Evolutionary conservation across 176 grass and related monocot genomes (phyloP), one percentile per base, ranked within the genome.

Genomic region (Oropetium thomaeum): DNA sequence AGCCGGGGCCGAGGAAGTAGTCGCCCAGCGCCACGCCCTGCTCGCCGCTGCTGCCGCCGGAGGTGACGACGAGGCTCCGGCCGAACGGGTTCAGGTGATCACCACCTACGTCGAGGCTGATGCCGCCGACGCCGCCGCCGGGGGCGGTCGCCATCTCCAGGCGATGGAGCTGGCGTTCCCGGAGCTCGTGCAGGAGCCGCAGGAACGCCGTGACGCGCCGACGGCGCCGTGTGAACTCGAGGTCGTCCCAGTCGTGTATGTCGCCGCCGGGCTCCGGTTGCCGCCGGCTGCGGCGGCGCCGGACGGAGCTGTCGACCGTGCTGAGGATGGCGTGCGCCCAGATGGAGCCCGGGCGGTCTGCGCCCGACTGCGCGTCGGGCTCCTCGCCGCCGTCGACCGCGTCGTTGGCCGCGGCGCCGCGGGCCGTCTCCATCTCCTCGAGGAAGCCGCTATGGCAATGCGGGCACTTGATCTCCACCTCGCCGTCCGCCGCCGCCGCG

Each of bases 361-460:
- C 48, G 59, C 47, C 32, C 10, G 71, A 28, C 23, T 91, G 76
- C 3, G 31, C 47, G 4, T 71, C 22, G 12, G 66, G 4, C 65
- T 69, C 71, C 34, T 42, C 35, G 27, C 2, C 48, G 5, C 67
- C 39, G 30, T 8, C 48, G 4, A 48, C 17, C 39, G 7, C 53
- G 33, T 8, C 61, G 20, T 8, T 20, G 10, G n/a, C 19, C 6
- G 54, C 68, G 26, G 43, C 70, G 55, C 62, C n/a, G 58, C 83
- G 75, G 49, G 76, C 81, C 74, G 86, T 89, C 77, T 93, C 81
- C 67, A 97, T 86, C 66, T 97, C 86, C 70, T 97, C 95, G 25
- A 97, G 73, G 82, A 97, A 97, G 70, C 95, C 88, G 48, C 81
- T 80, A 52, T 89, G 68, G 78, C 95, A 97, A 13, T 67, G 62